Base-by-base conservation (phyloP, 75 land plant species). In the Ceratopteris richardii region DNA sequence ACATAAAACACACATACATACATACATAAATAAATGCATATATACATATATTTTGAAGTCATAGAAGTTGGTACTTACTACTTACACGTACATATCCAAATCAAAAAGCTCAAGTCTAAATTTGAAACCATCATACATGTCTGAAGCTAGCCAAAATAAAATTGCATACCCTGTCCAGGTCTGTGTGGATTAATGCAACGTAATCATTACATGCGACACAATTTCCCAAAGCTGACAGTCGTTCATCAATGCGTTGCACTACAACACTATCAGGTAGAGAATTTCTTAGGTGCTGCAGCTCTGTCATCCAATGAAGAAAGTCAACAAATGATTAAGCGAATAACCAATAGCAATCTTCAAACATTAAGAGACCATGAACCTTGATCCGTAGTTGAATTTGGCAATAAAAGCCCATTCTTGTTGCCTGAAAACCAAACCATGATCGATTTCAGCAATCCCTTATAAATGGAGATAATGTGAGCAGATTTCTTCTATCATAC, bases 361-460 rank as follows among this genome's bases (percentile, higher is more conserved):
- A 60, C 29, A 20, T 4, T 2, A 23, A 11, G 25, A 5, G 54
- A 52, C 27, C 23, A 26, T 14, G 5, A 20, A 87, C 97, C 97
- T 87, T 88, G 93, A 53, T 92, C 97, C 23, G 95, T 94, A 41
- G 98, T 94, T 3, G 83, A 81, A 60, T 89, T 88, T 0, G 98
- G 98, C 51, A 88, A 61, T 1, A 94, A 81, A 48, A 94, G 84
- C 29, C 98, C 98, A 48, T 89, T 94, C 66, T 83, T 90, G 64
- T 90, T 90, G 21, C 96, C 92, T 88, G 68, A 25, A 2, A 60
- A 22, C 1, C 50, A 39, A 50, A 28, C n/a, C n/a, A n/a, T n/a
- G n/a, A n/a, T n/a, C 16, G 31, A 61, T 21, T 24, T 11, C 36
- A 24, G 10, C n/a, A n/a, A n/a, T 36, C 27, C 25, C 21, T 4